phyloP scores from a whole-genome alignment of 1,139 yeast genomes.

The Saccharomycopsis crataegensis region DNA sequence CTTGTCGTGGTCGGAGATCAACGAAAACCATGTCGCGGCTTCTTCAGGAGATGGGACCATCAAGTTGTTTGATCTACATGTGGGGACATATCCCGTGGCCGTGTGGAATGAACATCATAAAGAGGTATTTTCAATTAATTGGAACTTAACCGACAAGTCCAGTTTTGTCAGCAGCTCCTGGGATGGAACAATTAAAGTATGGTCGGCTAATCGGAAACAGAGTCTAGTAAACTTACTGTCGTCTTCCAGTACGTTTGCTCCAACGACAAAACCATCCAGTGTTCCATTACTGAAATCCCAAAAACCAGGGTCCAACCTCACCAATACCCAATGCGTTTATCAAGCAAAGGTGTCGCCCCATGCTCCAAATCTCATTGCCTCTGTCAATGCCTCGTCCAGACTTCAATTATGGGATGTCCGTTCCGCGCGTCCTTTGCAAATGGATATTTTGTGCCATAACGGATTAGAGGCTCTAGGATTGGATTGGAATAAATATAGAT shows the following conservation, averaged over 20 bases:
- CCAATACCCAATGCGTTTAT: conserved; percentile 52
- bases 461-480: conserved; percentile 76
- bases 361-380: conserved; percentile 59
- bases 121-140: conserved; percentile 82
- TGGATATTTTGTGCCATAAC: conserved; percentile 62
- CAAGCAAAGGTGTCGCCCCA: conserved; percentile 84
- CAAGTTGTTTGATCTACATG: conserved; percentile 69
- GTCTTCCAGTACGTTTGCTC: conserved; percentile 23
- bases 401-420: conserved; percentile 83
- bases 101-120: conserved; percentile 72
- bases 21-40: conserved; percentile 76
- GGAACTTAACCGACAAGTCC: conserved; percentile 77
- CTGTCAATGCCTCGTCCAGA: conserved; percentile 76
- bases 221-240: conserved; percentile 55
- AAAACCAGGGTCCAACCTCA: conserved; percentile 23
- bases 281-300: conserved; percentile 20
- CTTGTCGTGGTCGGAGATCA: conserved; percentile 81
- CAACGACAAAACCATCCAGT: conserved; percentile 8
- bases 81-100: conserved; percentile 64
- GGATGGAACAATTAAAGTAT: conserved; percentile 83
- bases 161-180: conserved; percentile 75
- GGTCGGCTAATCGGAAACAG: conserved; percentile 54
- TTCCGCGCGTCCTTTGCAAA: conserved; percentile 51
- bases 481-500: conserved; percentile 87
- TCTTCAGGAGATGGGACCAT: conserved; percentile 91